Base-by-base conservation (phyloP, 1,284 basidiomycete species). In the Cryptococcus maquisensis region DNA sequence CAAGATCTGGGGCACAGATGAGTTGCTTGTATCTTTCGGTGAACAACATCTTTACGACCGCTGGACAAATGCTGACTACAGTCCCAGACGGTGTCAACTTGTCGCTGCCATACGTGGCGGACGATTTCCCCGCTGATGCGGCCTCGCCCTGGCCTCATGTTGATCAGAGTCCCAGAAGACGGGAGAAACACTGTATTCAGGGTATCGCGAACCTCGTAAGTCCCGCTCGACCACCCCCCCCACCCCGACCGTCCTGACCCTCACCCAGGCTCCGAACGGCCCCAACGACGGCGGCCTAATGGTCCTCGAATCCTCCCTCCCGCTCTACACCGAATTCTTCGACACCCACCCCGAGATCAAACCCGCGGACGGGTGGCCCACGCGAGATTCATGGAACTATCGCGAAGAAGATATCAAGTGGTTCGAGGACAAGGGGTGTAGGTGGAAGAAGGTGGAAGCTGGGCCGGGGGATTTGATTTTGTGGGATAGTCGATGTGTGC, bases 251-350 rank as follows among this genome's bases (percentile, higher is more conserved):
- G 59, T 77, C 2, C 70, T 73, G 44, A 64, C 65, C 51, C 76
- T 70, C 63, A 74, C 76, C 51, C 66, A 68, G 36, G 62, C 64
- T 16, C 67, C 28, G 1, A 32, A 32, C 71, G 36, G 67, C 61
- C 68, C 71, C 3, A 56, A 71, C 6, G 77, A 78, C 49, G 77
- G 77, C 40, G 77, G 76, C 4, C 65, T 78, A 8, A 69, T 74
- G 64, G 69, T 77, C 21, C 67, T 76, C 49, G 65, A 69, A 24
- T 49, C 52, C 37, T 49, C 46, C 38, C 28, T 26, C 28, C 39
- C 52, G 40, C 50, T 60, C 4, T 47, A 52, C 18, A 52, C 54
- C 26, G 55, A 72, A 49, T 69, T 65, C 59, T 69, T 72, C 45
- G 65, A 68, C 39, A 60, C 51, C 15, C 56, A 60, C 59, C 67